A percentile compares a stretch with the other conserved stretches of the same genome.
phyloP scores from a whole-genome alignment of 805 yeast species.

The Kodamaea lidongshanica region DNA sequence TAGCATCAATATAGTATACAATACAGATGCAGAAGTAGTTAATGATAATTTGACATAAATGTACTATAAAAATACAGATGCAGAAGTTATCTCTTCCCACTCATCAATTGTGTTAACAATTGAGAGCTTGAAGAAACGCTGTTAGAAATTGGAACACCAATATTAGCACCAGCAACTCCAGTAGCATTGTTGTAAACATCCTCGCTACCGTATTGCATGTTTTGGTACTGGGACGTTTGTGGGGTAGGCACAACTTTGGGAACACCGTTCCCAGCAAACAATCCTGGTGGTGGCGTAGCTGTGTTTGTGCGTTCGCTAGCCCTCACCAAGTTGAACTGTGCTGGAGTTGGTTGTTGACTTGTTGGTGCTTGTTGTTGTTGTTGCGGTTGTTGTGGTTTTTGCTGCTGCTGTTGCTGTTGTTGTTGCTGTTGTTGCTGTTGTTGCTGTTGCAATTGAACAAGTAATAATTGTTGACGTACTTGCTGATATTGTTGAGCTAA shows the following conservation, averaged over 20 bases:
- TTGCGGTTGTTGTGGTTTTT: slow-evolving; percentile 33
- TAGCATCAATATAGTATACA: no score
- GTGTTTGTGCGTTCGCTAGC: slow-evolving; percentile 31
- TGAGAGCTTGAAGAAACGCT: slow-evolving; percentile 62
- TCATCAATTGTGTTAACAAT: slow-evolving; percentile 76
- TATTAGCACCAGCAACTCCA: slow-evolving; percentile 12
- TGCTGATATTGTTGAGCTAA: slow-evolving; percentile 12
- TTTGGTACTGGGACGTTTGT: slow-evolving; percentile 3
- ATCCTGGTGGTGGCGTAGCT: slow-evolving; percentile 69
- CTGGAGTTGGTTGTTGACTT: slow-evolving; percentile 20
- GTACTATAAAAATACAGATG: slow-evolving; percentile 6
- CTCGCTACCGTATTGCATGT: slow-evolving; percentile 7
- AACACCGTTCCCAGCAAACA: slow-evolving; percentile 32
- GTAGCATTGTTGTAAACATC: slow-evolving; percentile 5
- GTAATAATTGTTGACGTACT: slow-evolving; percentile 17
- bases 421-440: slow-evolving; percentile 34
- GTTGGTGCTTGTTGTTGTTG: slow-evolving; percentile 38
- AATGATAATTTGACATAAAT: no score
- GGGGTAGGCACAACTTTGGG: slow-evolving; percentile 8
- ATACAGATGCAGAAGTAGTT: no score
- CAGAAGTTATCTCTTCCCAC: slow-evolving; percentile 50
- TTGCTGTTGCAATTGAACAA: slow-evolving; percentile 33
- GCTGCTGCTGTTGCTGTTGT: slow-evolving; percentile 17
- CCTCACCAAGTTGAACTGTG: slow-evolving; percentile 24
- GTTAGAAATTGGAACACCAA: slow-evolving; percentile 11